A percentile compares a stretch with the other conserved stretches of the same genome.
These are phyloP conservation scores for Gossypioides kirkii DNA, from an alignment of 345 rosid genomes.

Conservation along the genomic window DNA sequence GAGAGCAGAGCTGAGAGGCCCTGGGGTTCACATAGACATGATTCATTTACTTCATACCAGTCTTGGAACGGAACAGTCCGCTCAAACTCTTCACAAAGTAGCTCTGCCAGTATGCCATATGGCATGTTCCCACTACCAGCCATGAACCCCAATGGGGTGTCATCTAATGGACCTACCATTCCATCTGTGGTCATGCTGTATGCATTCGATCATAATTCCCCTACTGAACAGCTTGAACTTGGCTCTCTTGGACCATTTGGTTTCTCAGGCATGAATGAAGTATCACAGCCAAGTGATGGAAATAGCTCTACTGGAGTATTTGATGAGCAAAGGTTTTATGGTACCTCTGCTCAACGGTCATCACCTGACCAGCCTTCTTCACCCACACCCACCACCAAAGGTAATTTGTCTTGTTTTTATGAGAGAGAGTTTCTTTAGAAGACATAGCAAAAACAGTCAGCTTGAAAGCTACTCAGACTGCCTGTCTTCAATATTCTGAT, in stretches of 20 bases:
- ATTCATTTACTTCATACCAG: constrained; percentile 45
- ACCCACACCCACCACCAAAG: constrained; percentile 42
- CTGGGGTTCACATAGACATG: constrained; percentile 60
- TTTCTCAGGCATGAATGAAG: constrained; percentile 39
- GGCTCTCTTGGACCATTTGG: constrained; percentile 58
- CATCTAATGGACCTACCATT: constrained; percentile 61
- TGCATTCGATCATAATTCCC: constrained; percentile 57
- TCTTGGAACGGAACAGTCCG: constrained; percentile 59
- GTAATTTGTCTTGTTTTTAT: constrained; percentile 31
- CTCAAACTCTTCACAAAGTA: constrained; percentile 46
- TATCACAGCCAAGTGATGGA: constrained; percentile 43
- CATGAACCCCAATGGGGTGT: constrained; percentile 46
- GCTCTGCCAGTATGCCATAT: constrained; percentile 52
- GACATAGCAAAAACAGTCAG: constrained; percentile 11
- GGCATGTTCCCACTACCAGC: constrained; percentile 62
- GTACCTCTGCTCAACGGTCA: constrained; percentile 43
- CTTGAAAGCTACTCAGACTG: constrained; percentile 2
- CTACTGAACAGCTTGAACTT: constrained; percentile 69
- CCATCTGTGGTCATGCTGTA: constrained; percentile 76
- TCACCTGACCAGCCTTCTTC: constrained; percentile 85
- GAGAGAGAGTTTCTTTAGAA: constrained; percentile 7
- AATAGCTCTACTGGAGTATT: constrained; percentile 32
- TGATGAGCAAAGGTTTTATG: constrained; percentile 60
- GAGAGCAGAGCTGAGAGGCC: constrained; percentile 61
- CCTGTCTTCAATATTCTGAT: neutral